Conservation (phyloP, 2,329 filamentous ascomycete genomes). For the Colletotrichum tofieldiae region DNA sequence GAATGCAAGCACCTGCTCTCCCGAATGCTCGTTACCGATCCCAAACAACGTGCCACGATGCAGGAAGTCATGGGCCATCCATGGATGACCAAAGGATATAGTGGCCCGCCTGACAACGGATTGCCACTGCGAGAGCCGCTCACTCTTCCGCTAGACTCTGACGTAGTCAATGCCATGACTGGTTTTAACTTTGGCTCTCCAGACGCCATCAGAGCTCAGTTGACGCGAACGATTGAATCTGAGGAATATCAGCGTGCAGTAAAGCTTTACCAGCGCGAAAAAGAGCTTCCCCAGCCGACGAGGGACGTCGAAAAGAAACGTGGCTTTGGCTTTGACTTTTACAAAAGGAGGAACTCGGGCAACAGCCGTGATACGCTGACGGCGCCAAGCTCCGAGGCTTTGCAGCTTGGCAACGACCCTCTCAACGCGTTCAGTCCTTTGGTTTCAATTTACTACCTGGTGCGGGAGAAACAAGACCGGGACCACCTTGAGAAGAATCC, state of each 20-base stretch:
- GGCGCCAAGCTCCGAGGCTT: conserved; percentile 86
- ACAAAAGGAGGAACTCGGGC: conserved; percentile 92
- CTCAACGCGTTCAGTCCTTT: conserved; percentile 94
- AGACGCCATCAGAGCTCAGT: conserved; percentile 85
- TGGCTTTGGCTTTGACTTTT: conserved; percentile 94
- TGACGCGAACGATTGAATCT: conserved; percentile 90
- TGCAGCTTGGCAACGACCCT: conserved; percentile 87
- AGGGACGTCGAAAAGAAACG: conserved; percentile 86
- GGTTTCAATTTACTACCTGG: conserved; percentile 94
- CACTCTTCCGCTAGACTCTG: conserved; percentile 85
- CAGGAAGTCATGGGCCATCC: conserved; percentile 94
- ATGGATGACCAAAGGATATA: conserved; percentile 96
- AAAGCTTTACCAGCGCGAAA: conserved; percentile 78
- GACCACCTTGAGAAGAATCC: conserved; percentile 70
- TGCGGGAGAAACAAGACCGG: conserved; percentile 93
- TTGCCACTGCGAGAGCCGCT: conserved; percentile 88
- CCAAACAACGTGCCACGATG: conserved; percentile 87
- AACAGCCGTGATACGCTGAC: conserved; percentile 90
- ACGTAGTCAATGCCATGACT: conserved; percentile 93
- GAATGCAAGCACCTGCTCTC: conserved; percentile 96
- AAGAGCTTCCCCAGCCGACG: conserved; percentile 69
- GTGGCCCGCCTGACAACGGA: conserved; percentile 88
- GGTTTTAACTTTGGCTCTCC: conserved; percentile 96
- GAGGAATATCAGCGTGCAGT: conserved; percentile 93
- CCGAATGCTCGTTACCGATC: conserved; percentile 96